These are phyloP conservation scores for Ascochyta koolunga DNA, from an alignment of 2,329 filamentous ascomycete species.

Conservation along the genomic window DNA sequence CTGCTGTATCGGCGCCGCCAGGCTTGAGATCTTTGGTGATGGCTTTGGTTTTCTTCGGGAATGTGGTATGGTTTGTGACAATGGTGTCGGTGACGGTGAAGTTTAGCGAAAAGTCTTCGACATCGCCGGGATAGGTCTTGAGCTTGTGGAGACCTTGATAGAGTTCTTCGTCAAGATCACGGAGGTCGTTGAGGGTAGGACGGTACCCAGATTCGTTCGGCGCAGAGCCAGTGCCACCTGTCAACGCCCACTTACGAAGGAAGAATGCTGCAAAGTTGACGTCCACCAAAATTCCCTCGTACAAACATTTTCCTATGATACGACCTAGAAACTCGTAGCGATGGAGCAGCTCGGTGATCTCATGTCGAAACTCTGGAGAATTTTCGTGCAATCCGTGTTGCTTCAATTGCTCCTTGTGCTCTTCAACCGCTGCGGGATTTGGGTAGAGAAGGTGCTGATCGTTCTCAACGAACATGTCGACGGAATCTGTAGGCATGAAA, in stretches of 20 bases:
- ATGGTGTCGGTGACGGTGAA: slow-evolving; percentile 84
- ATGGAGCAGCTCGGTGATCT: slow-evolving; percentile 67
- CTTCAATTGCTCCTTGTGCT: slow-evolving; percentile 65
- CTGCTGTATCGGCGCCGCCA: slow-evolving; percentile 74
- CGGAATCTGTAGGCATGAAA: slow-evolving; percentile 64
- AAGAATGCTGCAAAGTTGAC: slow-evolving; percentile 95
- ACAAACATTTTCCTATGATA: slow-evolving; percentile 93
- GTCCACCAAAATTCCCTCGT: slow-evolving; percentile 94
- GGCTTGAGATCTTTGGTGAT: slow-evolving; percentile 77
- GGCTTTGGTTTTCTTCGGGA: slow-evolving; percentile 58
- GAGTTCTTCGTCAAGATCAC: slow-evolving; percentile 86
- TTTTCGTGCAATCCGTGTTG: slow-evolving; percentile 59
- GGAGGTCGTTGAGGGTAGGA: slow-evolving; percentile 91
- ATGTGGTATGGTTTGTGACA: slow-evolving; percentile 40
- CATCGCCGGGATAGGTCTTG: slow-evolving; percentile 84
- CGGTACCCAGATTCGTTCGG: slow-evolving; percentile 76
- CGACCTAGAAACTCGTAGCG: slow-evolving; percentile 92
- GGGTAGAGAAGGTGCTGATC: slow-evolving; percentile 87
- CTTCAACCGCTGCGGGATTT: slow-evolving; percentile 78
- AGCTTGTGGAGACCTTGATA: slow-evolving; percentile 83
- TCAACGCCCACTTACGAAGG: slow-evolving; percentile 89
- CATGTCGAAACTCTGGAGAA: slow-evolving; percentile 62
- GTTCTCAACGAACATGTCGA: slow-evolving; percentile 79
- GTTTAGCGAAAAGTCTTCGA: slow-evolving; percentile 80
- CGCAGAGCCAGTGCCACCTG: slow-evolving; percentile 67